Evolutionary conservation across 371 early-diverging fungal species (phyloP).

Genomic region (Mucor velutinosus): DNA sequence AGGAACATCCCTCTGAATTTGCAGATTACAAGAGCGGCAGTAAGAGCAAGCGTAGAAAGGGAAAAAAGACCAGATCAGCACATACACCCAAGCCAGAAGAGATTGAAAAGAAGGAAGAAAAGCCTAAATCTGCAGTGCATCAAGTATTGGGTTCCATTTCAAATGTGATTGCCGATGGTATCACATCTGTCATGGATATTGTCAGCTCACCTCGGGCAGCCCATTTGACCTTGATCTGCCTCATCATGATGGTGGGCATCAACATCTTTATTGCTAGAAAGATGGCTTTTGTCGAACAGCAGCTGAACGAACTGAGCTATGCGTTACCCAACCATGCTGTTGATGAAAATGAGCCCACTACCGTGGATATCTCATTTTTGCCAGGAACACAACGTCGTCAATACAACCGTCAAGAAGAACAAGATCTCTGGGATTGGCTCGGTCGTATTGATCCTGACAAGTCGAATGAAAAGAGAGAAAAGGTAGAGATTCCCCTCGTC

Average conservation of each 20-base stretch:
- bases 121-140: slow-evolving; percentile 3
- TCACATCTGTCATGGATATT: slow-evolving; percentile 10
- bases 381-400: background rate
- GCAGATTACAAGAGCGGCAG: background rate
- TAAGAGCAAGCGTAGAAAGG: slow-evolving; percentile 9
- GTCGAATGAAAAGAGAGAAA: slow-evolving; percentile 2
- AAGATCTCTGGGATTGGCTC: slow-evolving; percentile 20
- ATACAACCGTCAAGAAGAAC: slow-evolving; percentile 16
- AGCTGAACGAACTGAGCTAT: slow-evolving; percentile 7
- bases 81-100: background rate
- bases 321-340: background rate
- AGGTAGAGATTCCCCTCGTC: background rate
- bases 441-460: slow-evolving; percentile 24
- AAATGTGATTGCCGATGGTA: slow-evolving; percentile 7
- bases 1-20: slow-evolving; percentile 9
- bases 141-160: slow-evolving; percentile 7
- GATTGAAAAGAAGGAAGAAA: background rate
- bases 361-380: background rate
- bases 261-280: slow-evolving; percentile 41
- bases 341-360: background rate
- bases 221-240: slow-evolving; percentile 31
- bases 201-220: slow-evolving; percentile 15
- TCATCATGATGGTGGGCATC: slow-evolving; percentile 31
- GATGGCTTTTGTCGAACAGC: slow-evolving; percentile 34
- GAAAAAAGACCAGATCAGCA: background rate